Percentiles rank a stretch among this genome's conserved stretches.
These are phyloP conservation scores for Crotalaria pallida DNA, from an alignment of 306 rosid species.

Conservation along the genomic window DNA sequence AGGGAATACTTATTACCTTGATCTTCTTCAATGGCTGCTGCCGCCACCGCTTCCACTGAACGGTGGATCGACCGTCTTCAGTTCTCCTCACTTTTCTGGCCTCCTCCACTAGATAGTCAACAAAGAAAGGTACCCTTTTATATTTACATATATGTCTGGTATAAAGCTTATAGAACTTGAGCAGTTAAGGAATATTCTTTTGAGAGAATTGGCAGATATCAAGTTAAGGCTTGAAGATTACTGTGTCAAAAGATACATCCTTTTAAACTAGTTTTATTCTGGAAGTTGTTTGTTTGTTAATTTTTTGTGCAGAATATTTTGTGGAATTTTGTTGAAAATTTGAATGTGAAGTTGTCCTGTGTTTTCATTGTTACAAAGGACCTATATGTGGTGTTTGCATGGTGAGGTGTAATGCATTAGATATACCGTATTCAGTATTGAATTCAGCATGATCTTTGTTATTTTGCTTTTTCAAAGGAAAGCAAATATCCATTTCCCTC, in stretches of 20 bases:
- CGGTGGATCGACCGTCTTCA: slow-evolving; percentile 77
- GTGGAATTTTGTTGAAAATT: neutral
- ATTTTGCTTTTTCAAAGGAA: neutral
- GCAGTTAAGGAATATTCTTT: slow-evolving; percentile 11
- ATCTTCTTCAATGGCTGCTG: slow-evolving; percentile 45
- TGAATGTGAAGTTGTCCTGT: neutral
- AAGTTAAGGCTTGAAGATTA: neutral
- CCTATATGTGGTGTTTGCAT: neutral
- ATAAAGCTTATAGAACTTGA: neutral
- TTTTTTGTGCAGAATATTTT: neutral
- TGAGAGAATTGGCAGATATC: neutral
- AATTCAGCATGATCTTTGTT: neutral
- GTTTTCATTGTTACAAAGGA: neutral
- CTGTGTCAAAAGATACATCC: neutral
- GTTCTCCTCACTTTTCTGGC: slow-evolving; percentile 81
- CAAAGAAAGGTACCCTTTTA: slow-evolving; percentile 54
- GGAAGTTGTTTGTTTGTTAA: neutral
- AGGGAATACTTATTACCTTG: neutral
- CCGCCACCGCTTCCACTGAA: slow-evolving; percentile 43
- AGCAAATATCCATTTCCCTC: neutral
- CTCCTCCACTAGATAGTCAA: slow-evolving; percentile 66
- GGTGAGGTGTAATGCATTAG: neutral
- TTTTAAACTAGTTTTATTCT: neutral
- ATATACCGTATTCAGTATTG: neutral
- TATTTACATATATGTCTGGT: too few relatives aligned